Base-by-base conservation (phyloP, 2,329 filamentous ascomycete genomes). In the Botrytis byssoidea region DNA sequence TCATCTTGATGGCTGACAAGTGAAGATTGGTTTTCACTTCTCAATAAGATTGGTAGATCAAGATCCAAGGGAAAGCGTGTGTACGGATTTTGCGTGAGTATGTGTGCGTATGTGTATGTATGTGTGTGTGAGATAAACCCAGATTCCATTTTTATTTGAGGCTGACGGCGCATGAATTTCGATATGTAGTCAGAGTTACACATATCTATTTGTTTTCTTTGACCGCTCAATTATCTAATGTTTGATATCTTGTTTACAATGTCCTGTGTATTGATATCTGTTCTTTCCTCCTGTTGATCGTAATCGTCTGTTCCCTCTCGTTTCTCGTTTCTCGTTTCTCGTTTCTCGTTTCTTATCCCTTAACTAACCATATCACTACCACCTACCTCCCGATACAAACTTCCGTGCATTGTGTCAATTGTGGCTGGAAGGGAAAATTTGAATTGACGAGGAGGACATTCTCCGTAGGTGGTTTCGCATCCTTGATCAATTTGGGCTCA, bases 181-280 rank as follows among this genome's bases (percentile, higher is more conserved):
- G 25, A 29, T 40, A 55, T 67, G 25, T 55, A 16, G 32, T 60
- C 37, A 44, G 60, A 22, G 70, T 57, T 72, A 71, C 57, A 48
- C 57, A 63, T 46, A 61, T 8, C 35, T 55, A 67, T 40, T 9
- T 55, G 32, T 4, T 37, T 67, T 63, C 25, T 40, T n/a, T 20
- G 70, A 72, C 70, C 70, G 70, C 70, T 72, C 57, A 66, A 66
- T 57, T 16, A 37, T 67, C 60, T 57, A 42, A 44, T 67, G 7
- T 51, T 25, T 25, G 44, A 51, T 42, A 57, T 60, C 51, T 32
- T n/a, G n/a, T 57, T 22, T 63, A 25, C 48, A 55, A 5, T 25
- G 48, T 61, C n/a, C 18, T 42, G 48, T 59, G 20, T 29, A 14
- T 25, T 25, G 60, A 16, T 10, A 29, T 66, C 44, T 48, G 64